Evolutionary conservation across 176 grass and related monocot genomes (phyloP).

Genomic region (Poa annua): DNA sequence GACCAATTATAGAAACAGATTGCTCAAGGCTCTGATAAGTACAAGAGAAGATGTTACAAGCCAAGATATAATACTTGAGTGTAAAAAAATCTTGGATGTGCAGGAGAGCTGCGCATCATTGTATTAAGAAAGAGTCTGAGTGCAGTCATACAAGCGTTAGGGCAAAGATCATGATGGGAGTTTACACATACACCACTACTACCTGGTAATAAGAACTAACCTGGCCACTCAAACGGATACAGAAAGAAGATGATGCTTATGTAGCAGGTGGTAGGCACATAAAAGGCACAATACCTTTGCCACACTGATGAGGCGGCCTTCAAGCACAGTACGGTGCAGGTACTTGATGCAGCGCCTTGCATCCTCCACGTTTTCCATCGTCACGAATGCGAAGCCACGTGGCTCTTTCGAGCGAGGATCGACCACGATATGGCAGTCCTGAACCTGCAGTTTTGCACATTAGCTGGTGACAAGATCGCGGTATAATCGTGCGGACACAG

Average conservation of each 20-base stretch:
- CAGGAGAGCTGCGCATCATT: too few relatives aligned
- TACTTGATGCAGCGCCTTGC: conserved; percentile 84
- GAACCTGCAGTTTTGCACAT: conserved; percentile 53
- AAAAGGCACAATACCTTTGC: conserved; percentile 61
- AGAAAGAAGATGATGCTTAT: conserved; percentile 1
- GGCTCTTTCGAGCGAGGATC: conserved; percentile 92
- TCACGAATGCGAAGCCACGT: conserved; percentile 95
- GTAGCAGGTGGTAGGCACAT: neutral
- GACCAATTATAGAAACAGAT: neutral
- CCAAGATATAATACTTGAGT: neutral
- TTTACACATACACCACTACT: neutral
- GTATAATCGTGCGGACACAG: neutral
- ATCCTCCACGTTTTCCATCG: conserved; percentile 81
- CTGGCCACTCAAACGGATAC: neutral
- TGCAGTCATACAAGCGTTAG: too few relatives aligned
- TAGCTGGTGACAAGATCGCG: neutral
- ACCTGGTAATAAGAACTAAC: neutral
- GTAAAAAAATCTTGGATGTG: too few relatives aligned
- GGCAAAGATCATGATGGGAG: neutral
- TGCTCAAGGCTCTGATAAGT: neutral
- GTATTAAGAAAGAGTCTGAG: too few relatives aligned
- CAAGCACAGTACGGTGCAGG: conserved; percentile 80
- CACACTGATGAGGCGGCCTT: conserved; percentile 85
- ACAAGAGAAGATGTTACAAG: neutral
- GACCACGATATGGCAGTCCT: conserved; percentile 75